Base-by-base conservation (phyloP, 805 yeast genomes). In the Pichia thaimueangensis region DNA sequence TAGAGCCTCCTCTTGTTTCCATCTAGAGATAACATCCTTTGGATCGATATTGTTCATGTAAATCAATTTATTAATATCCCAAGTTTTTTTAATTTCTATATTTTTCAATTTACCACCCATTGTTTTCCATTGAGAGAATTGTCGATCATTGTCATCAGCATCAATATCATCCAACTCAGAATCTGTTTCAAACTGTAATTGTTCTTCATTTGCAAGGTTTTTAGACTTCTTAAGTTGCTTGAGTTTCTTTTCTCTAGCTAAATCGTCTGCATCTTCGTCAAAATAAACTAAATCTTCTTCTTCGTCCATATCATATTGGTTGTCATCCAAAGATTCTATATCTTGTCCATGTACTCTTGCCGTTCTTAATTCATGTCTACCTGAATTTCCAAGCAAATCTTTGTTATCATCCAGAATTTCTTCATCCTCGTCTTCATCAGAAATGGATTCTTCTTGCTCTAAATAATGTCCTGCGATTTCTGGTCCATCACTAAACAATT, bases 11-110 rank as follows among this genome's bases (percentile, higher is more conserved):
- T 76, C 78, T 25, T 73, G 69, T 50, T 62, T 76, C 94, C 94
- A 86, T 62, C 89, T 74, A 31, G 66, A 67, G 36, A 86, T 68
- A 27, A 74, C 93, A 49, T 83, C 93, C 1, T 65, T 69, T 0
- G 97, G 89, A 11, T 78, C 76, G 32, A 87, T 70, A 51, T 86
- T 82, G 44, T 82, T 79, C 76, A 84, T 71, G 60, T 93, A 91
- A 5, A 93, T 67, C 43, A 91, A 65, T 56, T 84, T 86, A 52
- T 82, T 80, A 47, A 91, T 76, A 60, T 91, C 86, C 89, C 94
- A 86, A 45, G 67, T 69, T 63, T 70, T 75, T 53, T 65, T 70
- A 57, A 63, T 67, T 45, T 64, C 57, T 5, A 73, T 50, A n/a
- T 82, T 74, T 47, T 74, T 68, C 45, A 85, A 67, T 52, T 73